A percentile compares a stretch with the other conserved stretches of the same genome.
Evolutionary conservation across 768 basidiomycete genomes (phyloP).

Genomic region (Lentinula lateritia): DNA sequence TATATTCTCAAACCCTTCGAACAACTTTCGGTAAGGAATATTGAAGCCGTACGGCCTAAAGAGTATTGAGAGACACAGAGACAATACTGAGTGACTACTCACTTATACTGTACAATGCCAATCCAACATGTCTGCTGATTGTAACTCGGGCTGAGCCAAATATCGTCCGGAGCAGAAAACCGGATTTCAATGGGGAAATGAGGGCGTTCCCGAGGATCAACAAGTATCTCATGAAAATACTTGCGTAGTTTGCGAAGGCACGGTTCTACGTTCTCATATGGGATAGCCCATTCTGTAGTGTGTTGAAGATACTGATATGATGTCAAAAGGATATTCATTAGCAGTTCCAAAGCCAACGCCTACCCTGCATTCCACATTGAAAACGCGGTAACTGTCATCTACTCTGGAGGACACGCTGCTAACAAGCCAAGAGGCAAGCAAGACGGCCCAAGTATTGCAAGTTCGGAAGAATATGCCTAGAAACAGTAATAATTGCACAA

Average conservation of each 20-base stretch:
- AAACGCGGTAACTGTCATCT: conserved; percentile 77
- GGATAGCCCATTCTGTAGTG: conserved; percentile 94
- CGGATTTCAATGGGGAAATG: conserved; percentile 94
- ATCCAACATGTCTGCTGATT: conserved; percentile 85
- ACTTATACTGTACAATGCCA: conserved; percentile 98
- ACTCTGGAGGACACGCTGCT: conserved; percentile 50
- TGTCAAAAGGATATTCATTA: background rate
- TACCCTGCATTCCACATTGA: conserved; percentile 92
- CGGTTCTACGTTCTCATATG: conserved; percentile 55
- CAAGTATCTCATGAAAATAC: conserved; percentile 67
- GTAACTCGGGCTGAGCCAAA: conserved; percentile 89
- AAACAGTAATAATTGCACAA: conserved; percentile 81
- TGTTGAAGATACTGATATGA: conserved; percentile 73
- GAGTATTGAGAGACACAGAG: conserved; percentile 3
- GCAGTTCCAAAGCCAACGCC: conserved; percentile 21
- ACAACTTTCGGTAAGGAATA: conserved; percentile 76
- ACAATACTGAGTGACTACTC: conserved; percentile 21
- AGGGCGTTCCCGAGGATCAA: conserved; percentile 63
- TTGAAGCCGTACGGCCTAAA: conserved; percentile 81
- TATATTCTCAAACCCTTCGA: conserved; percentile 71
- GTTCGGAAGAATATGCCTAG: conserved; percentile 57
- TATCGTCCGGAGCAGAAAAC: conserved; percentile 82
- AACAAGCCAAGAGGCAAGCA: conserved; percentile 65
- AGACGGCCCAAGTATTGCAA: conserved; percentile 60
- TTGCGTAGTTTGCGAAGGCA: conserved; percentile 67